Evolutionary conservation across 2,329 filamentous ascomycete species (phyloP), one percentile per base, ranked within the genome.

Genomic region (Alternaria sp.): DNA sequence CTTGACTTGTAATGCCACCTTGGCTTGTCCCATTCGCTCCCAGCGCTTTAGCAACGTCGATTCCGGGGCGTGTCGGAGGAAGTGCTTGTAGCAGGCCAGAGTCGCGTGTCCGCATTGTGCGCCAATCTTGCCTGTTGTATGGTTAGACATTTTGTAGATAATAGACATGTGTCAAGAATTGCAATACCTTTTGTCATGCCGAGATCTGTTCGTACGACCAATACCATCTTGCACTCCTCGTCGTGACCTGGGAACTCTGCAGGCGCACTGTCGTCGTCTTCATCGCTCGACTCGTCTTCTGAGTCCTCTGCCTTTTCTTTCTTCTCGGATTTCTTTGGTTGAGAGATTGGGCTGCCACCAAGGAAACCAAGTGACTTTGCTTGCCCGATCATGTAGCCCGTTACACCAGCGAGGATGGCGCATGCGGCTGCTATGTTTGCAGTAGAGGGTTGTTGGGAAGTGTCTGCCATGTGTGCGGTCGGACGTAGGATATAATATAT

Each of bases 101-200:
- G 95, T 97, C n/a, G 96, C 96, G 81, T 98, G 96, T 54, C 91
- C 92, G 82, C 92, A 95, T 82, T 98, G 96, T 8, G 96, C 96
- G 61, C 93, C 96, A 75, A 98, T 97, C 86, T 99, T 99, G 75
- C 95, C 95, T 97, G 68, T 49, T 21, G 44, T 67, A 59, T 44
- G 4, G 25, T 50, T 41, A 5, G 6, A 18, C 28, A 25, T 41
- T 6, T 23, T 12, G 30, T 4, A 49, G 41, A 20, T n/a, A 6
- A 21, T 58, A 30, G 9, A 56, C 7, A 15, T 26, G 53, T 20
- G 21, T 23, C 25, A 26, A 37, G 49, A 10, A 15, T 37, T 9
- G 33, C 30, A 47, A 45, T 84, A 96, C 95, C 95, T 83, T 97
- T 98, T 10, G 92, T 96, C 96, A 99, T 99, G 73, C 95, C 95